Evolutionary conservation across 2,329 filamentous ascomycete genomes (phyloP), one percentile per base, ranked within the genome.

Genomic region (Colletotrichum abscissum): DNA sequence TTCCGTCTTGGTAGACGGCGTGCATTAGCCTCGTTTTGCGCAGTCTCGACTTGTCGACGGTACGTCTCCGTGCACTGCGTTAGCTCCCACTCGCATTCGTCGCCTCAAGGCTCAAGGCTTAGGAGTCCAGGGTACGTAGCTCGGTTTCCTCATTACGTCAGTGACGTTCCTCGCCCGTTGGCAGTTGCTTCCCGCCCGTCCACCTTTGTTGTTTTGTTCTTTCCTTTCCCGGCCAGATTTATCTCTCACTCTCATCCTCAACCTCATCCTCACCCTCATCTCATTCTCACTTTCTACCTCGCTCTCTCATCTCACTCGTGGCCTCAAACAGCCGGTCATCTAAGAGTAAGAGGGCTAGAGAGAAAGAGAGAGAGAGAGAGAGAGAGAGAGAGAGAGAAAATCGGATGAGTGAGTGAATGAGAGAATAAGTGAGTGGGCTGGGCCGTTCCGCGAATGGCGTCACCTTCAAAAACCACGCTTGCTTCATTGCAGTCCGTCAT

Each of bases 1-100:
- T 60, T 64, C 70, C 66, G 70, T 69, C 64, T n/a, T 59, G 49
- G 19, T 62, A 30, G 65, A 33, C 55, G 63, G 68, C 55, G 68
- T 72, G 69, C 69, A 72, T 63, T 57, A 72, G 68, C 49, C 30
- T 52, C 42, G 38, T 49, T 52, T 63, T 28, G 26, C 14, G 38
- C n/a, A 63, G 26, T 22, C 26, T 14, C 22, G 66, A 6, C 19
- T 49, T 49, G 42, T 49, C 42, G 42, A 49, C 42, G 42, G 42
- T n/a, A 54, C 28, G 46, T 46, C 30, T 54, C 22, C 52, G 14
- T 38, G 22, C 52, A 38, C 42, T 35, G 55, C 66, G 24, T 64
- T 72, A 67, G 56, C 67, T 72, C 12, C 60, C 28, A 33, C 12
- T 56, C 59, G 67, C 70, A 33, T n/a, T 56, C 59, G 67, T 65